These are phyloP conservation scores for Rhododendron vialii DNA, from an alignment of 148 eudicot genomes.

Conservation along the genomic window DNA sequence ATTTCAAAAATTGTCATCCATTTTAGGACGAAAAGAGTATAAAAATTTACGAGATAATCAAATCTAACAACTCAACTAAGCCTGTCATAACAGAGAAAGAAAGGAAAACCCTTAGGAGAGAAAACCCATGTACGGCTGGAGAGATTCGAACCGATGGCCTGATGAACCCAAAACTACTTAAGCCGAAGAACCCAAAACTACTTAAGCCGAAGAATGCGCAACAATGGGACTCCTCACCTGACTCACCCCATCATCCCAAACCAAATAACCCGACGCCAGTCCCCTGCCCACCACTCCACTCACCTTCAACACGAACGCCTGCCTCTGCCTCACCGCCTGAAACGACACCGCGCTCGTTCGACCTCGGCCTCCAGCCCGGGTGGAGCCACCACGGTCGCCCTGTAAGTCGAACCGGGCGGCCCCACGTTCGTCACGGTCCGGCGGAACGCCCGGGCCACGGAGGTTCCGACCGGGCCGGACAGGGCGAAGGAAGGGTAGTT, in stretches of 20 bases:
- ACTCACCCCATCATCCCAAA: slow-evolving; percentile 38
- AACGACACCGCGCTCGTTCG: slow-evolving; percentile 19
- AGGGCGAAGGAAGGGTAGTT: slow-evolving; percentile 40
- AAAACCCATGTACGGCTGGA: too few species aligned
- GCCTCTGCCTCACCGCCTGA: slow-evolving; percentile 21
- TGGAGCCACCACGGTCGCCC: slow-evolving; percentile 15
- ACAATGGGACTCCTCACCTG: slow-evolving; percentile 39
- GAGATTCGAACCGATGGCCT: too few species aligned
- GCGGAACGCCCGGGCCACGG: slow-evolving; percentile 17
- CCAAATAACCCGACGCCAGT: slow-evolving; percentile 27
- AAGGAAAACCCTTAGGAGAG: too few species aligned
- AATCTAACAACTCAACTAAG: too few species aligned
- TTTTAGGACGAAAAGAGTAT: too few species aligned
- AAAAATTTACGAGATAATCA: too few species aligned
- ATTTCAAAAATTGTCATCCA: too few species aligned
- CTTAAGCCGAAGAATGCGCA: too few species aligned
- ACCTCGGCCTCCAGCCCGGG: slow-evolving; percentile 18
- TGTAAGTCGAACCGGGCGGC: slow-evolving; percentile 27
- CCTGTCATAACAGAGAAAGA: too few species aligned
- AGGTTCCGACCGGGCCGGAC: not conserved
- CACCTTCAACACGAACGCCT: slow-evolving; percentile 20
- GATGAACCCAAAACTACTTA: too few species aligned
- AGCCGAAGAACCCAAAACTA: too few species aligned
- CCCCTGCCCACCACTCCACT: not conserved
- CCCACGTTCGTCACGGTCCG: slow-evolving; percentile 48